Base-by-base conservation (phyloP, 1,284 basidiomycete species). In the Puccinia coronata region DNA sequence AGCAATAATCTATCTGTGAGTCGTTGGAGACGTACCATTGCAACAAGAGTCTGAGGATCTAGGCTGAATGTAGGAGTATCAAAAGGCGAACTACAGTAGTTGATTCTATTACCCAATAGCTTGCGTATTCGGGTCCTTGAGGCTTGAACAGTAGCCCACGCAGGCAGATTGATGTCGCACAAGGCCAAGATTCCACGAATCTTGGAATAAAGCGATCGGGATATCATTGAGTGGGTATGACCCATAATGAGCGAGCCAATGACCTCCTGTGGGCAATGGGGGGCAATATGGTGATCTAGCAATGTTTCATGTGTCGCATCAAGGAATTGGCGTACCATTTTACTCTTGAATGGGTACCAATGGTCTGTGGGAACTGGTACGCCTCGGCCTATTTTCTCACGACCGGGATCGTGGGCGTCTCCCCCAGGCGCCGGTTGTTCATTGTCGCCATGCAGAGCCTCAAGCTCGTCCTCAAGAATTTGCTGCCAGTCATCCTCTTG, bases 241-340 rank as follows among this genome's bases (percentile, higher is more conserved):
- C 69, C 69, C 16, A 71, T 28, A 1, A 71, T 49, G 18, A 71
- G 69, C 16, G 34, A 71, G 9, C 47, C 69, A 16, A 71, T 34
- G 18, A 71, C 28, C 20, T 71, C 47, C 69, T 71, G 87, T 71
- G 87, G 88, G n/a, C n/a, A 0, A 88, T 80, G 8, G 16, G 6
- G 8, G 16, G 43, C 4, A 4, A 20, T 14, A 14, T 9, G 4
- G 49, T 9, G 49, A 43, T 12, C 4, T 20, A 4, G 11, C 12
- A 8, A 8, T 47, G 43, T 47, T 8, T 16, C 8, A 47, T 8
- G 43, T 8, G 16, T 47, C 16, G 43, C 9, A 47, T 8, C 8
- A 8, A 47, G n/a, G n/a, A n/a, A n/a, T n/a, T n/a, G 43, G 43
- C 43, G 8, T 16, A 51, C 49, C 49, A 51, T 14, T 51, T 51